phyloP scores from a whole-genome alignment of 139 green algal genomes.

The Micractinium conductrix region DNA sequence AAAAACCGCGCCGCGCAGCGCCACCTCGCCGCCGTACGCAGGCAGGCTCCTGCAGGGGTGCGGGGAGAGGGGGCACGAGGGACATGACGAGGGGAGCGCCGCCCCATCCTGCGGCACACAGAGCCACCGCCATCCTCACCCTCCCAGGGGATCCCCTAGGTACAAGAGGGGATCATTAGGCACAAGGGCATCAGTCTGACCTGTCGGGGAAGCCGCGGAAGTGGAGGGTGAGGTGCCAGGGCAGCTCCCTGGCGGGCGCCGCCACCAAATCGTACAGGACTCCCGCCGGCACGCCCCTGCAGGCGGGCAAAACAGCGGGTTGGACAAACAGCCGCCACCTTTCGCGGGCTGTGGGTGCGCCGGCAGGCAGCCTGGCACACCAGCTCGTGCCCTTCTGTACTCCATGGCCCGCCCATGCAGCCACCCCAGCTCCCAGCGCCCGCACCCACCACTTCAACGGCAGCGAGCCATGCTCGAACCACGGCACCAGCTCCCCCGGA shows the following conservation, averaged over 20 bases:
- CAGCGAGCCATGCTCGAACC: slow-evolving; percentile 59
- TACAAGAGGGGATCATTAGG: neutral
- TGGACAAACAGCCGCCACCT: neutral
- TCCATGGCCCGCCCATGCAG: too few species aligned
- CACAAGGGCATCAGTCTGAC: neutral
- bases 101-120: too few species aligned
- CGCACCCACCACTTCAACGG: slow-evolving; percentile 61
- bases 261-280: slow-evolving; percentile 64
- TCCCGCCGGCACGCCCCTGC: slow-evolving; percentile 57
- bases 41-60: slow-evolving; percentile 31
- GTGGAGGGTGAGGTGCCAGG: slow-evolving; percentile 43
- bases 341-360: neutral
- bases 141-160: too few species aligned
- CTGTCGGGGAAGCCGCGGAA: slow-evolving; percentile 20
- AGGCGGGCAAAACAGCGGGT: neutral
- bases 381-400: too few species aligned
- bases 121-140: too few species aligned
- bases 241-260: slow-evolving; percentile 7
- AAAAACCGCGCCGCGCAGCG: slow-evolving; percentile 50
- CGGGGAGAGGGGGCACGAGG: slow-evolving; percentile 42
- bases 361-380: neutral
- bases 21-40: slow-evolving; percentile 41
- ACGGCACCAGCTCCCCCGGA: slow-evolving; percentile 42
- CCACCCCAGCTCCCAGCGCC: neutral
- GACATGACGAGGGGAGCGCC: neutral